These are phyloP conservation scores for Akanthomyces lecanii DNA, from an alignment of 2,329 filamentous ascomycete species.

Conservation along the genomic window DNA sequence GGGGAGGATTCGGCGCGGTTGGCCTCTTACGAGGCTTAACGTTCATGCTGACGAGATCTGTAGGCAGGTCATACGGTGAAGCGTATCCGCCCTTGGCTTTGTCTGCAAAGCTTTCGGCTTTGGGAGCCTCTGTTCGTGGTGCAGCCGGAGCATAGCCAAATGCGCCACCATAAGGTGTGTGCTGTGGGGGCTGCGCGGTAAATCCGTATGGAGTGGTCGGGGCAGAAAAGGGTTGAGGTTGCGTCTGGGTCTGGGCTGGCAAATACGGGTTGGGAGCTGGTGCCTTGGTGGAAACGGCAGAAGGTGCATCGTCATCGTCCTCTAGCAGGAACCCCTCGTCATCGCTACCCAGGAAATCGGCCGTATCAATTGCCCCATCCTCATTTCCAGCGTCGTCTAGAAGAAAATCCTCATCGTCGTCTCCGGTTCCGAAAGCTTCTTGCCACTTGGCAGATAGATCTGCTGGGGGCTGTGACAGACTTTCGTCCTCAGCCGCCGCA, in stretches of 20 bases:
- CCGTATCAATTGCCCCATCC: conserved; percentile 50
- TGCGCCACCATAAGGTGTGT: conserved; percentile 28
- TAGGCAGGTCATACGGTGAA: conserved; percentile 91
- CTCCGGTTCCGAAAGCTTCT: conserved; percentile 70
- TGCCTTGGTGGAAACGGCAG: not conserved
- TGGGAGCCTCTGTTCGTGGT: conserved; percentile 44
- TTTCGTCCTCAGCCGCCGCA: conserved; percentile 22
- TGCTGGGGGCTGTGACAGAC: conserved; percentile 38
- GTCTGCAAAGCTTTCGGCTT: conserved; percentile 80
- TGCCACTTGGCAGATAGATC: conserved; percentile 81
- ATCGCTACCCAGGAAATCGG: conserved; percentile 73
- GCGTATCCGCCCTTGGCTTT: conserved; percentile 89
- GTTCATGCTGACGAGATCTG: conserved; percentile 58
- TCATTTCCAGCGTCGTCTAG: conserved; percentile 50
- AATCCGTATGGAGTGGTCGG: conserved; percentile 16
- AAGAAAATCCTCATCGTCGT: conserved; percentile 64
- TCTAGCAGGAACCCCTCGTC: conserved; percentile 83
- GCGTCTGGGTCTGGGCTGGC: conserved; percentile 1
- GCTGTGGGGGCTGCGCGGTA: conserved; percentile 17
- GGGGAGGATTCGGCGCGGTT: conserved; percentile 52
- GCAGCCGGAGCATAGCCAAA: conserved; percentile 24
- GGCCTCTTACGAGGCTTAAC: conserved; percentile 65
- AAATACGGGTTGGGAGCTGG: conserved; percentile 19
- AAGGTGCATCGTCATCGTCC: conserved; percentile 40
- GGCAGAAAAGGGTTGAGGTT: conserved; percentile 14